Evolutionary conservation across 2,329 filamentous ascomycete genomes (phyloP).

Genomic region (Spiromastix sp.): DNA sequence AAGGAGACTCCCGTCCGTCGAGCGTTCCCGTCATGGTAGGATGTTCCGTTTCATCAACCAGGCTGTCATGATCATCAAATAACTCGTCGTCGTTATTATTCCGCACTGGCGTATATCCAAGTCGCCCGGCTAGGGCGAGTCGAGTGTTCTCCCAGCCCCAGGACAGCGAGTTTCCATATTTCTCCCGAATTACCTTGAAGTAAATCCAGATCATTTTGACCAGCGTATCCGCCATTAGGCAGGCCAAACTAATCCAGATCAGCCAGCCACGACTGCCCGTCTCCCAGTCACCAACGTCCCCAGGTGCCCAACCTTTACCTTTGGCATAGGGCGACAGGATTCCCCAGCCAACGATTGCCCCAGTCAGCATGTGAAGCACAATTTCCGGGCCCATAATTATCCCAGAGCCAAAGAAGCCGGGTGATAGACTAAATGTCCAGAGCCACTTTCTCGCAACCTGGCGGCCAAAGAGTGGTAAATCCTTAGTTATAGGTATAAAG

Average conservation of each 20-base stretch:
- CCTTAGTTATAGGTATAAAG: not conserved
- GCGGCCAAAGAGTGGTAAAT: not conserved
- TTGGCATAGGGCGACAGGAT: not conserved
- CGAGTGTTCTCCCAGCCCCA: too few relatives aligned
- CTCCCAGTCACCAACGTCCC: not conserved
- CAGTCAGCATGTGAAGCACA: not conserved
- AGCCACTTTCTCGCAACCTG: not conserved
- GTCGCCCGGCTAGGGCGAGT: too few relatives aligned
- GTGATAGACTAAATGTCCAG: not conserved
- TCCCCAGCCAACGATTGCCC: not conserved
- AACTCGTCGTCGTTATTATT: too few relatives aligned
- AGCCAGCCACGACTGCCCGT: not conserved
- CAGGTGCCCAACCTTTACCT: not conserved
- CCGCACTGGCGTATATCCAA: too few relatives aligned
- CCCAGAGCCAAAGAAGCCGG: not conserved
- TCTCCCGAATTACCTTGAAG: not conserved
- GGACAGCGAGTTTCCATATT: too few relatives aligned
- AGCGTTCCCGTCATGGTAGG: too few relatives aligned
- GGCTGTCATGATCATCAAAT: too few relatives aligned
- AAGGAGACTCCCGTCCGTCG: too few relatives aligned
- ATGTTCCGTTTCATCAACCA: too few relatives aligned
- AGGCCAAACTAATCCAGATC: not conserved
- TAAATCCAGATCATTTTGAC: not conserved
- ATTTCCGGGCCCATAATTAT: not conserved
- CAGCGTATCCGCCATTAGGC: not conserved